phyloP scores from a whole-genome alignment of 106 monocot genomes.

The Dendrobium chrysotoxum region DNA sequence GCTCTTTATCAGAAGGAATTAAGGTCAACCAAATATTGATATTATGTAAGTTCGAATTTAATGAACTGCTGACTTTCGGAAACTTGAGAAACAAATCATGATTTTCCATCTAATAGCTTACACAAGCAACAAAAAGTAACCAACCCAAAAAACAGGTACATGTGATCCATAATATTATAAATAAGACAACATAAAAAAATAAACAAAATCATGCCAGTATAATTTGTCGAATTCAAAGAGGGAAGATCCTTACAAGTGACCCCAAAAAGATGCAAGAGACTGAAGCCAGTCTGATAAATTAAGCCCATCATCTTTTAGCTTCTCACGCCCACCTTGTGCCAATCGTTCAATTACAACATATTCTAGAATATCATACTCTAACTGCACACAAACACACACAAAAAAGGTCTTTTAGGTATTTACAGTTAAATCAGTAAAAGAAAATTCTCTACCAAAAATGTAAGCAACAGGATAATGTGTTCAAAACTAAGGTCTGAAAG shows the following conservation, averaged over 20 bases:
- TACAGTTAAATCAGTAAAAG: not conserved
- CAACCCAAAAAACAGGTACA: not conserved
- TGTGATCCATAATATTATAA: not conserved
- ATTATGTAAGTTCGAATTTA: not conserved
- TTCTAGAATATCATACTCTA: conserved; percentile 95
- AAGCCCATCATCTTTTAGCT: conserved; percentile 95
- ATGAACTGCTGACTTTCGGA: not conserved
- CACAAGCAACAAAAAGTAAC: not conserved
- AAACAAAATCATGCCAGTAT: not conserved
- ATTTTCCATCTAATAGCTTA: not conserved
- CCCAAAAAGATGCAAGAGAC: conserved; percentile 99
- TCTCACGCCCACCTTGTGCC: conserved; percentile 86
- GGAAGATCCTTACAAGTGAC: conserved; percentile 71
- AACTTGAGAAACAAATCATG: not conserved
- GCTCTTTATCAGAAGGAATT: not conserved
- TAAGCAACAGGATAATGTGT: not conserved
- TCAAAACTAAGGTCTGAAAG: not conserved
- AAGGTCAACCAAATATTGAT: not conserved
- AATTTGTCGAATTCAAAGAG: not conserved
- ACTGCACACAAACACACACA: conserved; percentile 27
- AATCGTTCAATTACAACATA: conserved; percentile 99
- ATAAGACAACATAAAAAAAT: not conserved
- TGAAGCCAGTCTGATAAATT: conserved; percentile 99
- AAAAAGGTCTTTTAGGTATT: not conserved
- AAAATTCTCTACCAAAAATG: conserved; percentile 1